phyloP scores from a whole-genome alignment of 306 rosid species.

The Begonia loranthoides region DNA sequence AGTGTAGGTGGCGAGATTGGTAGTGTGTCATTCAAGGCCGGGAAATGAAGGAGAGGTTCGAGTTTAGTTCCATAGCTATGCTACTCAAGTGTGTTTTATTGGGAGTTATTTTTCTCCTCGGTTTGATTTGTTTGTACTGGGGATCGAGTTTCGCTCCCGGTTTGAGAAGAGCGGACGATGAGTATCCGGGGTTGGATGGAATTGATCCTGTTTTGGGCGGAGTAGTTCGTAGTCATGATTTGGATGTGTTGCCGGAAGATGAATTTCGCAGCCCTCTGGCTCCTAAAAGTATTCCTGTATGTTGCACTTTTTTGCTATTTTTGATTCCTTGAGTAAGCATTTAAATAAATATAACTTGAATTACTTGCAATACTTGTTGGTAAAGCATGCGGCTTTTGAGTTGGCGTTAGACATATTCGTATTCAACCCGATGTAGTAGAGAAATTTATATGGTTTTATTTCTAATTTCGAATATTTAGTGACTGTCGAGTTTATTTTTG shows the following conservation, averaged over 20 bases:
- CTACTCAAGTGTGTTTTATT: slow-evolving; percentile 17
- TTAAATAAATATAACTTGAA: not conserved
- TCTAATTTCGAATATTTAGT: too few species aligned
- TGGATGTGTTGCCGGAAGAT: slow-evolving; percentile 18
- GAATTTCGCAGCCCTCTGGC: slow-evolving; percentile 19
- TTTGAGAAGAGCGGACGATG: slow-evolving; percentile 29
- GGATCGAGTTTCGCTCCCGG: slow-evolving; percentile 42
- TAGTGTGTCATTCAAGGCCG: too few species aligned
- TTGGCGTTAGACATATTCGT: not conserved
- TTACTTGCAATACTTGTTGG: not conserved
- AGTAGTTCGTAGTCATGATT: slow-evolving; percentile 10
- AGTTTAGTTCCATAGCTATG: slow-evolving; percentile 11
- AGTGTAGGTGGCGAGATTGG: too few species aligned
- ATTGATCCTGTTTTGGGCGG: slow-evolving; percentile 15
- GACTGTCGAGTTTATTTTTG: too few species aligned
- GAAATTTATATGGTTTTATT: not conserved
- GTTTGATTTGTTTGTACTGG: slow-evolving; percentile 27
- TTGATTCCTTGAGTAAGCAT: not conserved
- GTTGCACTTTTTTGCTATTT: not conserved
- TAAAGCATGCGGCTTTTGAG: not conserved
- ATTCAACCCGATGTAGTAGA: not conserved
- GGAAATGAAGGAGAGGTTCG: slow-evolving; percentile 28
- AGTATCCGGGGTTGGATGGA: slow-evolving; percentile 8
- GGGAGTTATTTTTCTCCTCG: slow-evolving; percentile 19
- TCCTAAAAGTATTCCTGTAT: slow-evolving; percentile 30